These are phyloP conservation scores for Helenozyma baotianmanensis DNA, from an alignment of 805 yeast genomes.

Conservation along the genomic window DNA sequence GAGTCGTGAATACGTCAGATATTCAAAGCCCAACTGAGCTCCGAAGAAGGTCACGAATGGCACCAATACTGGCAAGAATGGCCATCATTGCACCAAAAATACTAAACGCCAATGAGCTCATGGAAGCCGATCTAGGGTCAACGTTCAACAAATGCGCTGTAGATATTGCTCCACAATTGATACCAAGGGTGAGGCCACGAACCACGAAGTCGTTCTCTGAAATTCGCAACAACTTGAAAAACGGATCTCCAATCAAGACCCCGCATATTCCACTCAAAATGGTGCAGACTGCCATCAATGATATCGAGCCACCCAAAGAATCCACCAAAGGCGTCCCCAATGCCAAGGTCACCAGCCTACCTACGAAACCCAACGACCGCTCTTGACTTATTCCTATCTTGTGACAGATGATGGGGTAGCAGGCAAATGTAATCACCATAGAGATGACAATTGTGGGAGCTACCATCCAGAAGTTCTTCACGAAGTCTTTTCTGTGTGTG, in stretches of 20 bases:
- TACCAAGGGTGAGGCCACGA: conserved; percentile 71
- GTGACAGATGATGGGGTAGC: conserved; percentile 67
- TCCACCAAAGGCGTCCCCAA: conserved; percentile 69
- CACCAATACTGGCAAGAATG: conserved; percentile 55
- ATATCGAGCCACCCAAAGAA: conserved; percentile 64
- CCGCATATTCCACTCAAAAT: conserved; percentile 75
- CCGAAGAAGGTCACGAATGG: conserved; percentile 35
- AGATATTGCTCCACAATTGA: conserved; percentile 79
- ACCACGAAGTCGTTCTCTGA: conserved; percentile 65
- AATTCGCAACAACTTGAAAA: conserved; percentile 48
- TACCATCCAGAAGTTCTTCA: conserved; percentile 52
- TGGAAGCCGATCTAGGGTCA: conserved; percentile 78
- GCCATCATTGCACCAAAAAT: conserved; percentile 73
- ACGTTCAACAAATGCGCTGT: conserved; percentile 67
- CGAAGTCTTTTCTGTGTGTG: conserved; percentile 61
- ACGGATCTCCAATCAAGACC: conserved; percentile 56
- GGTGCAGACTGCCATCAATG: conserved; percentile 75
- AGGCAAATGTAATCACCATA: conserved; percentile 55
- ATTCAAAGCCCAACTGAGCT: conserved; percentile 42
- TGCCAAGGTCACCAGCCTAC: conserved; percentile 75
- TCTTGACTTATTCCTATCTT: conserved; percentile 57
- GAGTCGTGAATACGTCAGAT: no score
- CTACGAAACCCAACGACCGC: conserved; percentile 69
- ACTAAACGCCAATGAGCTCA: conserved; percentile 67
- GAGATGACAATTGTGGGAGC: conserved; percentile 56